Evolutionary conservation across 305 asterid species (phyloP), one percentile per base, ranked within the genome.

Genomic region (Plantago coronopus): DNA sequence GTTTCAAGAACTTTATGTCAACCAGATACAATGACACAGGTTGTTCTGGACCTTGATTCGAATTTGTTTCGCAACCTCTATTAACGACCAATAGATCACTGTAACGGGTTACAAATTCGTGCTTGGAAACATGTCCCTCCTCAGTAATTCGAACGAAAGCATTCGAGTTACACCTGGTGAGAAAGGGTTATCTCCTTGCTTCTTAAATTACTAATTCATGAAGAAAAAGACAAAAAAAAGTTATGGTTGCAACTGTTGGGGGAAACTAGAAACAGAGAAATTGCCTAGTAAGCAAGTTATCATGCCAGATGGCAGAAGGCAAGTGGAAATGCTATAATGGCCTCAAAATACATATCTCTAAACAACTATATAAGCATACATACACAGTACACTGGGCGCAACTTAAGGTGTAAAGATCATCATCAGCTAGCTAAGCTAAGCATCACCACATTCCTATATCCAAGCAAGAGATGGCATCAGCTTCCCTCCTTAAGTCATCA

Each of bases 331-430:
- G 46, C 62, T 49, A 66, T 79, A 59, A 56, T 74, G 84, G 77
- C 94, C 94, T 77, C 83, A 85, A 77, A 78, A 47, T 56, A 43
- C 64, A 72, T 74, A 81, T 79, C 93, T 70, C 72, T 65, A 63
- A 15, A 54, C 65, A 77, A 73, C 71, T 84, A 79, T 81, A 77
- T 44, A 59, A 59, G 5, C 8, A 38, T 10, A 38, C 12, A 10
- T 0, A 38, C 12, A 38, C 43, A 38, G 40, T 51, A 59, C 54
- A 54, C 59, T 23, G 16, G 54, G 59, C 42, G 16, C 43, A 38
- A 38, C 1, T 38, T 11, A 18, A 29, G 61, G 38, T 12, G 17
- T 7, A 7, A 34, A 54, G 38, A n/a, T n/a, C n/a, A 54, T 21
- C 57, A 51, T 51, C 27, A 50, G 22, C 34, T 27, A 27, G 34